phyloP scores from a whole-genome alignment of 2,329 filamentous ascomycete genomes.

The Tolypocladium cylindrosporum region DNA sequence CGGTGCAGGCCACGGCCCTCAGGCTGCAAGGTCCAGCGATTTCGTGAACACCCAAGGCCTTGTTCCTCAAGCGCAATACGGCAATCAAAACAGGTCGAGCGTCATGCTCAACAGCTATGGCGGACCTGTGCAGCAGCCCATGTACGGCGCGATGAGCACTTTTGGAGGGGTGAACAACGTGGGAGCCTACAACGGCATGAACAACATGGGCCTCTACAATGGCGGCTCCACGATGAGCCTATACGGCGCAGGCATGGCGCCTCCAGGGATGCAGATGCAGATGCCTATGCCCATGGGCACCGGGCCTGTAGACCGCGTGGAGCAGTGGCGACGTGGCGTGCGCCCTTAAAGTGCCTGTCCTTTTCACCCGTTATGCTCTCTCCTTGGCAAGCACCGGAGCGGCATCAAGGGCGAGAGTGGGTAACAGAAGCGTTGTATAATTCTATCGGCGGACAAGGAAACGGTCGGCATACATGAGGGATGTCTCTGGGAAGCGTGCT shows the following conservation, averaged over 20 bases:
- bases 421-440: not conserved
- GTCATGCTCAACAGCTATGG: slow-evolving; percentile 14
- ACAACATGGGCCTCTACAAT: slow-evolving; percentile 11
- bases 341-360: slow-evolving; percentile 14
- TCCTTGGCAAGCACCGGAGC: not conserved
- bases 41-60: slow-evolving; percentile 14
- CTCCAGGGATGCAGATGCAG: slow-evolving; percentile 12
- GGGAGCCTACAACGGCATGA: slow-evolving; percentile 4
- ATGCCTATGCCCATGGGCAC: slow-evolving; percentile 13
- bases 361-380: not conserved
- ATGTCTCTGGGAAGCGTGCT: not conserved
- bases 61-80: slow-evolving; percentile 10
- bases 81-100: slow-evolving; percentile 18
- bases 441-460: not conserved
- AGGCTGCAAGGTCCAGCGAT: slow-evolving; percentile 15
- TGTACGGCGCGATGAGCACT: slow-evolving; percentile 15
- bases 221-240: slow-evolving; percentile 9
- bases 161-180: slow-evolving; percentile 9
- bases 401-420: not conserved
- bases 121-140: slow-evolving; percentile 11
- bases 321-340: slow-evolving; percentile 33
- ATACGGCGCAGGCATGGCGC: slow-evolving; percentile 19
- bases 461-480: not conserved
- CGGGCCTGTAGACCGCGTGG: slow-evolving; percentile 24
- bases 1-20: slow-evolving; percentile 25